Evolutionary conservation across 306 rosid genomes (phyloP), one percentile per base, ranked within the genome.

Genomic region (Hippophae gyantsensis): DNA sequence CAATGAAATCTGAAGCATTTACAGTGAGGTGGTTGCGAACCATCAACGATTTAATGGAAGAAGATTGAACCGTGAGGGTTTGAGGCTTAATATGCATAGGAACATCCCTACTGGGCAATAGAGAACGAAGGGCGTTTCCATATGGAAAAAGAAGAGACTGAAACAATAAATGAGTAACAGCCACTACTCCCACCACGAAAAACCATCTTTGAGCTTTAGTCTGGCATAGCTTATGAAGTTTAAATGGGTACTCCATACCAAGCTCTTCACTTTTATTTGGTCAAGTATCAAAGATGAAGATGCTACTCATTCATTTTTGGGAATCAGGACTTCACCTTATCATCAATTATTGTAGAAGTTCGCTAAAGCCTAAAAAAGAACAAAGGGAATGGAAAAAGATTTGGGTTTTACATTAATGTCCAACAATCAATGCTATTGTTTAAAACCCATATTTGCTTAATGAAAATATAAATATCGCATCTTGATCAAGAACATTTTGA

Each of bases 131-230:
- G 27, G 84, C 79, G 54, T 64, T 82, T 59, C 84, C 92, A 72
- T 83, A 57, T 26, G 95, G 86, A 74, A 92, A 79, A 76, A 92
- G 65, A 10, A 83, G 72, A 63, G 81, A 85, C 59, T 88, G 96
- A 73, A 92, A 76, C 69, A 80, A 55, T 13, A 90, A 49, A 63
- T 69, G 84, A 66, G 74, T 78, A 66, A 76, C 79, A 59, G 84
- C 89, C 72, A 85, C 75, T 61, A 79, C 65, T 56, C 75, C 86
- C 58, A 81, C 72, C 76, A 79, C 57, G 58, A 78, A 71, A 52
- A 92, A 43, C 82, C 84, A 84, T 69, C 86, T 83, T 40, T 66
- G 74, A 42, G 75, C 72, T 65, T 75, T 75, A 58, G 59, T 67
- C 9, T 65, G 68, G 25, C 81, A 63, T 44, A 78, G 74, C 76